Evolutionary conservation across 345 rosid genomes (phyloP), one percentile per base, ranked within the genome.

Genomic region (Crucihimalaya himalaica): DNA sequence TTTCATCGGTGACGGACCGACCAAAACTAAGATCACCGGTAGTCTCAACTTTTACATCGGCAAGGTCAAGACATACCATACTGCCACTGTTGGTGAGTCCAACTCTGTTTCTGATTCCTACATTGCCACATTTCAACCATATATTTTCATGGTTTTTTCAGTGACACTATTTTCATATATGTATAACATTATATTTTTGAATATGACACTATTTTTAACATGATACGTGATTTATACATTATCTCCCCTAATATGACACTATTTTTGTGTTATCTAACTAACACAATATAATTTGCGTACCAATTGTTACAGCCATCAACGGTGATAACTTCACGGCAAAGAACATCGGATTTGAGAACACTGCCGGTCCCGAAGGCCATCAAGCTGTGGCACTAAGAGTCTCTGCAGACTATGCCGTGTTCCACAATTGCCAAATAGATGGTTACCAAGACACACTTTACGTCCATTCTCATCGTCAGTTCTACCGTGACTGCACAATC

Each of bases 1-100:
- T 83, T 78, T 92, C 61, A 72, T 90, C 10, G 96, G 98, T 2
- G 98, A 92, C 19, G 98, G 96, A 7, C 79, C 91, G 8, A 74
- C 84, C 4, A 86, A 78, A 79, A 90, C 95, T 10, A 81, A 59
- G 68, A 83, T 92, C 82, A 84, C 86, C 2, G 93, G 93, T 23
- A 66, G 29, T 55, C 69, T 69, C 51, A 88, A 74, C 81, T 83
- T 7, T n/a, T 61, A 29, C 0, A 83, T 81, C 32, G 91, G 88
- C 11, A 50, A 58, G 15, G 57, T 70, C 64, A 67, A 59, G 42
- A 85, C 96, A 8, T 82, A 50, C 74, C 69, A 39, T 1, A 88
- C 93, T 2, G 81, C 95, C 11, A 88, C 95, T 1, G 86, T 90
- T 40, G 48, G 97, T 88, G 80, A 59, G 87, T 72, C 53, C 62